Percentiles rank a stretch among this genome's conserved stretches.
These are phyloP conservation scores for Acidomyces sp. DNA, from an alignment of 495 filamentous ascomycete genomes.

Conservation along the genomic window DNA sequence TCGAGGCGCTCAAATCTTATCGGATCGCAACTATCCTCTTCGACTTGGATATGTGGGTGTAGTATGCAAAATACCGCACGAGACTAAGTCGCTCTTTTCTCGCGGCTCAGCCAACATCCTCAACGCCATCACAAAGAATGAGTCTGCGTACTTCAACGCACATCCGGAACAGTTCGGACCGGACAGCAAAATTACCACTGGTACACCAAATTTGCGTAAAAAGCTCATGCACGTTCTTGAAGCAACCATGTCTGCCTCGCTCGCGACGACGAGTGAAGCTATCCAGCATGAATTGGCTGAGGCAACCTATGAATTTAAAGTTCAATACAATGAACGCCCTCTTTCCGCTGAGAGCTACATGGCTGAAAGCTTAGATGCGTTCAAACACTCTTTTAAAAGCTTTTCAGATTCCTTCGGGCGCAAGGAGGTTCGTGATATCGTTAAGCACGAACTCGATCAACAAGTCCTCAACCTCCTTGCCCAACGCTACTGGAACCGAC, in stretches of 20 bases:
- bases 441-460: conserved; percentile 90
- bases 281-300: conserved; percentile 94
- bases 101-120: conserved; percentile 72
- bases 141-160: conserved; percentile 73
- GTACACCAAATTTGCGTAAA: conserved; percentile 75
- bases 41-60: conserved; percentile 96
- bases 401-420: conserved; percentile 85
- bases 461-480: conserved; percentile 91
- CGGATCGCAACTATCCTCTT: conserved; percentile 85
- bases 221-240: conserved; percentile 96
- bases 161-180: conserved; percentile 70
- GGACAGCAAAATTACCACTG: conserved; percentile 56
- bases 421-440: conserved; percentile 70
- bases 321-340: conserved; percentile 95
- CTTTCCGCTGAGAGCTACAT: conserved; percentile 92
- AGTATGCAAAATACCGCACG: conserved; percentile 63
- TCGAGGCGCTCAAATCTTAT: conserved; percentile 63
- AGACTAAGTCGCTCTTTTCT: conserved; percentile 64
- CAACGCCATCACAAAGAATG: conserved; percentile 71
- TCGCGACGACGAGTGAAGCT: conserved; percentile 75
- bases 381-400: conserved; percentile 95
- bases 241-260: conserved; percentile 85
- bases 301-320: conserved; percentile 97
- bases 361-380: conserved; percentile 83
- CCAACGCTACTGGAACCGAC: conserved; percentile 93